These are phyloP conservation scores for Artemisia annua DNA, from an alignment of 129 eudicot genomes.

Conservation along the genomic window DNA sequence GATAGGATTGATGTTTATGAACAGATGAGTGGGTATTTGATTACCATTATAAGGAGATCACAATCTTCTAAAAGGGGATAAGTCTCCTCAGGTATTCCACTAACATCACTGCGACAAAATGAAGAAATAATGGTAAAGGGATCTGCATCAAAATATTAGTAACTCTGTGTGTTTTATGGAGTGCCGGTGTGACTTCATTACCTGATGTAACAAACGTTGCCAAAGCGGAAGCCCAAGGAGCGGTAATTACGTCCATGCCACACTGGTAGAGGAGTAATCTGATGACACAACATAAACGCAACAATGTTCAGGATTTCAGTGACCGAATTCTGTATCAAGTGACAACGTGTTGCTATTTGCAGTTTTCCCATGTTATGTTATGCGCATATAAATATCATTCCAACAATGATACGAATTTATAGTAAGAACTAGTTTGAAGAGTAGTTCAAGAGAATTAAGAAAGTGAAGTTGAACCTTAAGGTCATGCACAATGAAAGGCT, in stretches of 20 bases:
- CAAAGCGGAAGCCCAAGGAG: conserved; percentile 95
- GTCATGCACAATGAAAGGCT: conserved; percentile 65
- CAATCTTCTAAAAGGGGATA: conserved; percentile 86
- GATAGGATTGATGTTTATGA: background rate
- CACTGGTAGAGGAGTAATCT: conserved; percentile 95
- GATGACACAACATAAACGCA: conserved; percentile 25
- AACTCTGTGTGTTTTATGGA: background rate
- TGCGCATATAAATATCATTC: background rate
- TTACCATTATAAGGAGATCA: conserved; percentile 84
- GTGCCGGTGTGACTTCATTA: conserved; percentile 23
- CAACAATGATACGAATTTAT: no score
- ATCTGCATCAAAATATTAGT: background rate
- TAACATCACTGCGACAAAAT: conserved; percentile 69
- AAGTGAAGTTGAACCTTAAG: conserved; percentile 57
- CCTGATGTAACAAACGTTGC: conserved; percentile 94
- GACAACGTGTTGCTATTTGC: background rate
- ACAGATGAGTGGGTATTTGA: conserved; percentile 14
- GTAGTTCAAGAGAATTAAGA: conserved; percentile 11
- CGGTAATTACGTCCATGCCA: conserved; percentile 94
- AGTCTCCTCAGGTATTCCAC: conserved; percentile 95
- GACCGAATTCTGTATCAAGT: conserved; percentile 1
- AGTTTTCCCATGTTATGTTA: background rate
- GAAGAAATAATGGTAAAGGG: conserved; percentile 13
- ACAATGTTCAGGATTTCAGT: background rate
- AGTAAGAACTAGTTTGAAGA: no score